Conservation (phyloP, 2,329 filamentous ascomycete species). For the Didymella segeticola region DNA sequence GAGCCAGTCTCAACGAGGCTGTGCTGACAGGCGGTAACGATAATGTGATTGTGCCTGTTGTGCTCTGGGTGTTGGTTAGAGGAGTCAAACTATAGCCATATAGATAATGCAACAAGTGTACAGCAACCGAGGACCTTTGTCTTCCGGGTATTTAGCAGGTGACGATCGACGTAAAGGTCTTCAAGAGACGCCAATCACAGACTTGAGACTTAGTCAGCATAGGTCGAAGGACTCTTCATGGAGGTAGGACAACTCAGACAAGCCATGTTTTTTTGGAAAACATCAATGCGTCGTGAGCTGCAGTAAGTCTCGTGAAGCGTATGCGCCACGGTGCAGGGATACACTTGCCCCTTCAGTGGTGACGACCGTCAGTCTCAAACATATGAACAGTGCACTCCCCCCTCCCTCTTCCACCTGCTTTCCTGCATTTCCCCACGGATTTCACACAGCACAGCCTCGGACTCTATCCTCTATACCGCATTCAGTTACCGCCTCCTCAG, state of each 20-base stretch:
- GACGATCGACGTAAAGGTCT: not conserved
- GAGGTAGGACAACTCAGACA: no score
- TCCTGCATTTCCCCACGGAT: not conserved
- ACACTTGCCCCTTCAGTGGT: not conserved
- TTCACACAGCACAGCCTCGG: not conserved
- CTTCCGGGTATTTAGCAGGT: not conserved
- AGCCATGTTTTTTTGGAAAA: no score
- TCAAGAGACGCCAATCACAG: no score
- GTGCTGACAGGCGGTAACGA: constrained; percentile 97
- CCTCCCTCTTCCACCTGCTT: not conserved
- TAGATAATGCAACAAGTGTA: constrained; percentile 1
- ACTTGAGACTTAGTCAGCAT: no score
- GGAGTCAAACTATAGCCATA: constrained; percentile 61
- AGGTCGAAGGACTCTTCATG: no score
- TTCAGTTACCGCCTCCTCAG: constrained; percentile 6
- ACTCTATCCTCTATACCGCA: constrained; percentile 12
- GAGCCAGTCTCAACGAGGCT: constrained; percentile 91
- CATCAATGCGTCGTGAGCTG: no score
- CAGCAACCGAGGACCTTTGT: not conserved
- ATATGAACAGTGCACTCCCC: not conserved
- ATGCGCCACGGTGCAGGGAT: no score
- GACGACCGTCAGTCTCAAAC: not conserved
- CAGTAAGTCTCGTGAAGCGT: no score
- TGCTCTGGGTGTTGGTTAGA: constrained; percentile 90
- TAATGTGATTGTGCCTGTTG: constrained; percentile 94